Conservation (phyloP, 148 eudicot species). For the Persicaria tinctoria region DNA sequence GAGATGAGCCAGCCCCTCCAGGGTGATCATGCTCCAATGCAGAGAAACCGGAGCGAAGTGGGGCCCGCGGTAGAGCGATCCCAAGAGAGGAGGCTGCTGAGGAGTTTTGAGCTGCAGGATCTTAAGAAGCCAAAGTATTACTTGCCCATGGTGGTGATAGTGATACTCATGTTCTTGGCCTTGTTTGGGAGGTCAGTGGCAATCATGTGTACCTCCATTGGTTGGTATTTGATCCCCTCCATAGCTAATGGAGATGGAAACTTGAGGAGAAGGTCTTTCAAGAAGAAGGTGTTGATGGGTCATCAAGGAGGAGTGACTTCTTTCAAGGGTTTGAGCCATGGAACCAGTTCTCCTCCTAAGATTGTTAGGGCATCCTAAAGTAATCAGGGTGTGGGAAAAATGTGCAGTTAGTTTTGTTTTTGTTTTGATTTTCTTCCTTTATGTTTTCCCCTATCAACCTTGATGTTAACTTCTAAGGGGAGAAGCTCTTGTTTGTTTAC, state of each 20-base stretch:
- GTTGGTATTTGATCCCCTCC: slow-evolving; percentile 32
- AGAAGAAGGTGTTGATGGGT: slow-evolving; percentile 20
- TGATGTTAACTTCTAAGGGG: neutral
- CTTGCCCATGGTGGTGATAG: slow-evolving; percentile 13
- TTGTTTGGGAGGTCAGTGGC: slow-evolving; percentile 25
- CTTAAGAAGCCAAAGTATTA: slow-evolving; percentile 13
- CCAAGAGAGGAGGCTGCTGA: slow-evolving; percentile 3
- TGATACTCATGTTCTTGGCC: slow-evolving; percentile 23
- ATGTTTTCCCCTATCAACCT: neutral
- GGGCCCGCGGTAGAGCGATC: neutral
- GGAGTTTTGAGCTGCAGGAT: neutral
- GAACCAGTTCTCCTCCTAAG: neutral
- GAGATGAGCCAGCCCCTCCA: neutral
- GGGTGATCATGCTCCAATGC: neutral
- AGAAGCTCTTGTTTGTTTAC: neutral
- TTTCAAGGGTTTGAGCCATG: neutral
- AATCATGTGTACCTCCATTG: slow-evolving; percentile 35
- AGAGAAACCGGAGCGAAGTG: slow-evolving; percentile 5
- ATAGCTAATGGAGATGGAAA: neutral
- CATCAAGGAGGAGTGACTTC: slow-evolving; percentile 4
- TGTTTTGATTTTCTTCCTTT: neutral
- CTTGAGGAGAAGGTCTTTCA: slow-evolving; percentile 9
- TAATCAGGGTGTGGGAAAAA: too few species aligned
- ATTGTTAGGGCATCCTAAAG: too few species aligned
- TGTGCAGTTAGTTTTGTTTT: too few species aligned